Evolutionary conservation across 805 yeast species (phyloP), one percentile per base, ranked within the genome.

Genomic region (Myxozyma melibiosi): DNA sequence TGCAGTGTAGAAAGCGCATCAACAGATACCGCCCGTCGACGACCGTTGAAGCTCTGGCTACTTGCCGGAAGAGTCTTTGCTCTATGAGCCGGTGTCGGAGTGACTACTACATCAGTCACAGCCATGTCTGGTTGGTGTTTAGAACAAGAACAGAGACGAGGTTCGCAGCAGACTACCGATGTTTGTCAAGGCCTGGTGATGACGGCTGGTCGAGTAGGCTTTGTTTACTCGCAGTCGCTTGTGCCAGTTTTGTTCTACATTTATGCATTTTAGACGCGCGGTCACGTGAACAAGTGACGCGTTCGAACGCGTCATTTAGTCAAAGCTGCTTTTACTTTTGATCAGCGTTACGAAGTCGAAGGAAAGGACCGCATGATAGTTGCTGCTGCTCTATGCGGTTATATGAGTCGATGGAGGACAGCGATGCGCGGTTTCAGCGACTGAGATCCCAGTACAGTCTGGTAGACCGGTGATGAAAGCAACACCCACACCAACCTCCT

Each of bases 1-100:
- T 51, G 30, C 3, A 60, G 46, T 6, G 51, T 47, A 25, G 58
- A 52, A 11, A 60, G 50, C 14, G 58, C 40, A 27, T 60, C 64
- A 35, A 58, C 27, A 11, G 60, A 33, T 8, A 53, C 53, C 25
- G 60, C 20, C 13, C 63, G 49, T 9, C 62, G 48, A 2, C 62
- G 51, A 7, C 47, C 34, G 20, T 34, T 44, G 9, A 31, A 5
- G 11, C 30, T n/a, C 16, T n/a, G 25, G 16, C 22, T 22, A 18
- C 37, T 24, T 14, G 38, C 37, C 5, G 45, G 50, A 25, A 37
- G 33, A 30, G 54, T 44, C 18, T 35, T 41, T 18, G 45, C 24
- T 20, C 45, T 22, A 18, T 43, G 39, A 18, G 40, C 43, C 20
- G 45, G 37, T 11, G 39, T 18, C 5, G 45, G 43, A 27, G 20